Evolutionary conservation across 768 basidiomycete species (phyloP).

Genomic region (Galerina sulciceps): DNA sequence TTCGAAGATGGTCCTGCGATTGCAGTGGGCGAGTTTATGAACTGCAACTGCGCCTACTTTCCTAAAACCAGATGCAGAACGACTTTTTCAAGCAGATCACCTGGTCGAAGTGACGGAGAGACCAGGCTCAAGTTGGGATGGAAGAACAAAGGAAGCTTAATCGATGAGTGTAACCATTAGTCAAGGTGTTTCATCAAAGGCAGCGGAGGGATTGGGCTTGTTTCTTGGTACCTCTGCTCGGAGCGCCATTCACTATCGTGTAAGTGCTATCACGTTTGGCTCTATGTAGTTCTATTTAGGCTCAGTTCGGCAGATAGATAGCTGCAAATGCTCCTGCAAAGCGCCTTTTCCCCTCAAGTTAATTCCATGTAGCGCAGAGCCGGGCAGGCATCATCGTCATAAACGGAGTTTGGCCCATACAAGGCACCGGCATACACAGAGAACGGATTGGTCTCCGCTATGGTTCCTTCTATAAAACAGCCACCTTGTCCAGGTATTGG

Average conservation of each 20-base stretch:
- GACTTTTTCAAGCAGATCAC: conserved; percentile 90
- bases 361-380: too few relatives aligned
- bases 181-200: conserved; percentile 73
- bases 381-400: too few relatives aligned
- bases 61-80: conserved; percentile 84
- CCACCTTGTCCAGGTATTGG: conserved; percentile 81
- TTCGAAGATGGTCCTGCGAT: too few relatives aligned
- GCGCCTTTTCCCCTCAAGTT: too few relatives aligned
- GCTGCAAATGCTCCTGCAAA: too few relatives aligned
- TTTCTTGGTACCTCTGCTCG: conserved; percentile 89
- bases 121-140: conserved; percentile 78
- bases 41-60: conserved; percentile 90
- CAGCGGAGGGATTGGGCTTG: conserved; percentile 87
- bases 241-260: conserved; percentile 95
- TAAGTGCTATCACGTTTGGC: conserved; percentile 37
- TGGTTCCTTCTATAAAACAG: conserved; percentile 70
- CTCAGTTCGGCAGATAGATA: conserved; percentile 68
- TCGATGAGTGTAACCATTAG: conserved; percentile 89
- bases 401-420: too few relatives aligned
- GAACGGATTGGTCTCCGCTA: conserved; percentile 52
- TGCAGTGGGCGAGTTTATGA: too few relatives aligned
- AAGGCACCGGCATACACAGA: conserved; percentile 79
- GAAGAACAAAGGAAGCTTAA: conserved; percentile 64
- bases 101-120: conserved; percentile 71
- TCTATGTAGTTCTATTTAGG: background rate